Evolutionary conservation across 371 early-diverging fungal species (phyloP), one percentile per base, ranked within the genome.

Genomic region (Apophysomyces elegans): DNA sequence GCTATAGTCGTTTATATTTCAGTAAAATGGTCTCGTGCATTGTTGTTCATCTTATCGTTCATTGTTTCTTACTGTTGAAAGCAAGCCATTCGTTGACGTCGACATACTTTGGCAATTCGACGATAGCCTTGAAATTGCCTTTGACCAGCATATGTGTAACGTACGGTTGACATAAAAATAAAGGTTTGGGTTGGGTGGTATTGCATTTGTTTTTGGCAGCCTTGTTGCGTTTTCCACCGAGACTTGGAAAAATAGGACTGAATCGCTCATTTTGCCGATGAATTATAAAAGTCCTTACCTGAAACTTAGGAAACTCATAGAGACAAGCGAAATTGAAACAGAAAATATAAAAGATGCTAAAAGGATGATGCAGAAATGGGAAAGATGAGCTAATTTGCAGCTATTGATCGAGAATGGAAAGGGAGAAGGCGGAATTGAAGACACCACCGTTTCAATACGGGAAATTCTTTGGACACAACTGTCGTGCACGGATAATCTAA

Each of bases 21-120:
- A 50, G 54, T 21, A 50, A 26, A 2, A 26, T 26, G 2, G 2
- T 26, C 32, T 26, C 54, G 2, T 50, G 18, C n/a, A 50, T 50
- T 1, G 21, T 7, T 7, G 9, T 9, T 4, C 16, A 26, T 18
- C n/a, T 16, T 26, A n/a, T 57, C 32, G 32, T 26, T 26, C 32
- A 26, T 26, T 26, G 32, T 35, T 7, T 46, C 78, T 70, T 85
- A 92, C 93, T 92, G 83, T 95, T 95, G 66, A 91, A 89, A 3
- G 96, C 94, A 21, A 91, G 88, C 98, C 99, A 98, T 81, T 98
- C 99, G 71, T 96, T 93, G 35, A 80, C 67, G 70, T 98, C 96
- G 13, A 96, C 91, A 72, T 92, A 92, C 71, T 90, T 89, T 39
- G 99, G 99, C 64, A 95, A 80, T 45, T 88, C 90, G 13, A 92